phyloP scores from a whole-genome alignment of 176 grass and related monocot species.

The Musa schizocarpa region DNA sequence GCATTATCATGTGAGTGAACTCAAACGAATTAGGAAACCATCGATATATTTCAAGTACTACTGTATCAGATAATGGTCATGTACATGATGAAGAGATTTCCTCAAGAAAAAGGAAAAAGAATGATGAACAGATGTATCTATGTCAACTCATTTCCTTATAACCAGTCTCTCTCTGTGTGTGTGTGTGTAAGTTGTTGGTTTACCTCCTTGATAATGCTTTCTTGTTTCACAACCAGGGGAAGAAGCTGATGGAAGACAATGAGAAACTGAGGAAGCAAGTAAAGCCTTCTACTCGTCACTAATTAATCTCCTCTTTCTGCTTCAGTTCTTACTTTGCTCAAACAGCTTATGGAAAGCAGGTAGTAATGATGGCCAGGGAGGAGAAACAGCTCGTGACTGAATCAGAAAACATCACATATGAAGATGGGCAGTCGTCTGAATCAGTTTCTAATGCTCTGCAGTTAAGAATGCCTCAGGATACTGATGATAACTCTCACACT shows the following conservation, averaged over 20 bases:
- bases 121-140: too few relatives aligned
- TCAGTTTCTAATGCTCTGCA: conserved; percentile 48
- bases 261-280: conserved; percentile 49
- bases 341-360: conserved; percentile 31
- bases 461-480: conserved; percentile 12
- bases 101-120: background rate
- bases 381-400: conserved; percentile 37
- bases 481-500: conserved; percentile 39
- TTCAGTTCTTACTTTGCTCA: background rate
- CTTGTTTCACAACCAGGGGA: conserved; percentile 30
- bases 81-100: background rate
- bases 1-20: too few relatives aligned
- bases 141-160: too few relatives aligned
- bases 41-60: too few relatives aligned
- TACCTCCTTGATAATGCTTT: too few relatives aligned
- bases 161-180: too few relatives aligned
- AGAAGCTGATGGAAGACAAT: conserved; percentile 47
- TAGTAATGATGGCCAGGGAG: conserved; percentile 25
- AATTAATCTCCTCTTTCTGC: background rate
- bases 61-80: background rate
- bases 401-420: conserved; percentile 31
- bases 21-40: too few relatives aligned
- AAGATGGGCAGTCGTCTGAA: conserved; percentile 61
- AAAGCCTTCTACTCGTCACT: conserved; percentile 12
- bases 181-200: too few relatives aligned